phyloP scores from a whole-genome alignment of 305 asterid species.

The Ilex paraguariensis region DNA sequence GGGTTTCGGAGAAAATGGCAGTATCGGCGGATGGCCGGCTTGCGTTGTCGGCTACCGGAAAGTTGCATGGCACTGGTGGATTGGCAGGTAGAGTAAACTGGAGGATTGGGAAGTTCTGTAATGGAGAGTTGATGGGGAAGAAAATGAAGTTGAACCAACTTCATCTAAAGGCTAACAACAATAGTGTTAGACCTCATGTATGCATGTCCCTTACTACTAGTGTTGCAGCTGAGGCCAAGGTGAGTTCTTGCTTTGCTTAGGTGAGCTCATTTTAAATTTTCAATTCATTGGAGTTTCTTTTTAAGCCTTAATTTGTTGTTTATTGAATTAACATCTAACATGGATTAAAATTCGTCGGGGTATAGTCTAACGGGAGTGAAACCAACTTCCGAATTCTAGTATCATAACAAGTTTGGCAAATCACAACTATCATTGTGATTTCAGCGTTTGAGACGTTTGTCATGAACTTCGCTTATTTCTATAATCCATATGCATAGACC shows the following conservation, averaged over 20 bases:
- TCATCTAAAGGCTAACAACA: constrained; percentile 30
- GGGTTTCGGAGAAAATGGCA: constrained; percentile 36
- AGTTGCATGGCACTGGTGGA: constrained; percentile 30
- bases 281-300: too few relatives aligned
- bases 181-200: constrained; percentile 23
- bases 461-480: too few relatives aligned
- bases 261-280: not conserved
- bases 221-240: constrained; percentile 73
- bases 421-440: too few relatives aligned
- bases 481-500: too few relatives aligned
- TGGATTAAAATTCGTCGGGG: too few relatives aligned
- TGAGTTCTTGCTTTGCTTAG: constrained; percentile 22
- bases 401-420: too few relatives aligned
- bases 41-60: constrained; percentile 47
- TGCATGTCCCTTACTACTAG: constrained; percentile 62
- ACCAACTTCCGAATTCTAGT: too few relatives aligned
- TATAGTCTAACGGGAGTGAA: too few relatives aligned
- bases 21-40: constrained; percentile 45
- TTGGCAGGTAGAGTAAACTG: constrained; percentile 23
- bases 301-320: constrained; percentile 47
- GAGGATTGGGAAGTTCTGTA: constrained; percentile 41
- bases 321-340: constrained; percentile 5
- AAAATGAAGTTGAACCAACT: constrained; percentile 37
- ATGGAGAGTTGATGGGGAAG: constrained; percentile 76
- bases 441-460: too few relatives aligned